Evolutionary conservation across 1,139 yeast genomes (phyloP), one percentile per base, ranked within the genome.

Genomic region (Blastobotrys illinoisensis): DNA sequence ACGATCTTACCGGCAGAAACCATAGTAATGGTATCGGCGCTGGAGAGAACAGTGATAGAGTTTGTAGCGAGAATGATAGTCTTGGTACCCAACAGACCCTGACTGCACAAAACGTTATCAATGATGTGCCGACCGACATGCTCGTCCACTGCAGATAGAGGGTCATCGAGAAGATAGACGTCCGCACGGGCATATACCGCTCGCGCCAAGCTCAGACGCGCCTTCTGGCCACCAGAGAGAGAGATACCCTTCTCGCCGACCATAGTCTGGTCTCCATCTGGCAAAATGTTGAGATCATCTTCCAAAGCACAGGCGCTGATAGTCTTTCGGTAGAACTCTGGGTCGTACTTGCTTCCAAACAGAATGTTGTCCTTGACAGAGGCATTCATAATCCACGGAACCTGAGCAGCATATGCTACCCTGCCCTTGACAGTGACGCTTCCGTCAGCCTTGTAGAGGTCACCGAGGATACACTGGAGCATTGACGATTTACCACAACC

Each of bases 161-260:
- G 88, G 66, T 89, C 99, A 71, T 93, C 99, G 56, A 93, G 74
- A 55, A 93, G 75, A 68, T 89, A 91, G 40, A 91, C 83, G 69
- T 93, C 98, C 2, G 97, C 96, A 63, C 97, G 81, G 1, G 97
- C 84, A 70, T 93, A 93, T 7, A 93, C 97, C 23, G 98, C 97
- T 70, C 99, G 81, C 1, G 98, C 98, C 59, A 93, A 78, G 1
- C 96, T 83, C 52, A 93, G 75, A 71, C 99, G 83, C 1, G 98
- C 97, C 76, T 91, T 93, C 71, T 93, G 98, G 49, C 99, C 99
- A 57, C 99, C 99, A 50, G 97, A 88, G 56, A 93, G 77, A 13
- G 97, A 88, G 55, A 93, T 89, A 64, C 99, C 99, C 74, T 91
- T 93, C 73, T 93, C 99, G 60, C 99, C 99, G 51, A 93, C 98